These are phyloP conservation scores for Phytopythium litorale DNA, from an alignment of 352 stramenopile genomes.

Conservation along the genomic window DNA sequence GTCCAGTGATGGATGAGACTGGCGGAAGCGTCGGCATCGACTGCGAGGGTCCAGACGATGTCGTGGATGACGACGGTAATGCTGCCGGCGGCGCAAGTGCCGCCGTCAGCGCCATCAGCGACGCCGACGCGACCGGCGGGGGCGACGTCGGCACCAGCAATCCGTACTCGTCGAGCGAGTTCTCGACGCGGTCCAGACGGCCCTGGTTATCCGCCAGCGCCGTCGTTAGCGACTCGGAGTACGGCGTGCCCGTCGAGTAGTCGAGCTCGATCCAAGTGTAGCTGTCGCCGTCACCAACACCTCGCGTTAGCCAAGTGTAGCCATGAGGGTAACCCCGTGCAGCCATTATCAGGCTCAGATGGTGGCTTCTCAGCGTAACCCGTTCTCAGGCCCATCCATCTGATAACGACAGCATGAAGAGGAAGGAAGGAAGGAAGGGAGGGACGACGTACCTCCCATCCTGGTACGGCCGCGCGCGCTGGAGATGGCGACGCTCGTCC, in stretches of 20 bases:
- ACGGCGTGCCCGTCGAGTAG: constrained; percentile 43
- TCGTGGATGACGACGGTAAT: constrained; percentile 10
- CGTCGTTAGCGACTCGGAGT: constrained; percentile 33
- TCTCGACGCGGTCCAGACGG: constrained; percentile 23
- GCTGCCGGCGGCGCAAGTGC: neutral
- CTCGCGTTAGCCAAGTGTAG: neutral
- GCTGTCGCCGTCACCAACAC: constrained; percentile 14
- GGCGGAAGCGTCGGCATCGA: neutral
- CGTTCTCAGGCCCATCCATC: neutral
- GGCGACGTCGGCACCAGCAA: constrained; percentile 19
- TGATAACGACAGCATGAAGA: neutral
- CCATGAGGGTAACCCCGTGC: neutral
- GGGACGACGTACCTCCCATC: constrained; percentile 36
- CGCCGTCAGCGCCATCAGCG: constrained; percentile 1
- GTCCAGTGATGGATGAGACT: constrained; percentile 4
- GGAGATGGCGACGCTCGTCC: constrained; percentile 36
- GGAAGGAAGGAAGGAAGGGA: neutral
- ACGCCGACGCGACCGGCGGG: constrained; percentile 13
- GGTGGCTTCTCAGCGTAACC: neutral
- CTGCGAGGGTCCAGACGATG: neutral
- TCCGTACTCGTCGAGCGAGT: constrained; percentile 28
- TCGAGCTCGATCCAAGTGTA: constrained; percentile 73
- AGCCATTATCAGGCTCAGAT: neutral
- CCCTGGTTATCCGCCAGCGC: constrained; percentile 30
- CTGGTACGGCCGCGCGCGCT: constrained; percentile 38